Evolutionary conservation across 2,329 filamentous ascomycete species (phyloP), one percentile per base, ranked within the genome.

Genomic region (Coniella lustricola): DNA sequence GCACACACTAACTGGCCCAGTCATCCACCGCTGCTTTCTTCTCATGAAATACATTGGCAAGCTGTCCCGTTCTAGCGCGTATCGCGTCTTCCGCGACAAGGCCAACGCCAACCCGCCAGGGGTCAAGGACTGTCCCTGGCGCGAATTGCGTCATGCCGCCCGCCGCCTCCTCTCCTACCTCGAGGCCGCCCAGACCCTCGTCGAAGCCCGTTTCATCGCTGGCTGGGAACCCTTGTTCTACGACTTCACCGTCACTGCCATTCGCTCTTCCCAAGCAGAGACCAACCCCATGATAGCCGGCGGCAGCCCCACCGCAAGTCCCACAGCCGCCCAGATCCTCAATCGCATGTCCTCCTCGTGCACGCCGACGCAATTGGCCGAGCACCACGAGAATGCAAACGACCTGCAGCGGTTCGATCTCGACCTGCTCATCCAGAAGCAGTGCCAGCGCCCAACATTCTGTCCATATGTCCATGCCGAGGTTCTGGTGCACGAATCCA

Each of bases 391-490:
- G 13, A 34, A 54, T 18, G 51, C 55, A 1, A 49, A 49, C n/a
- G 52, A 55, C 1, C 37, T 61, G 18, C 37, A 58, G 21, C 41
- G 17, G 1, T 56, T 56, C 36, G 35, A 50, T 13, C 54, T 59
- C 8, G 45, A 57, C n/a, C n/a, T 4, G 2, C 4, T 37, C 12
- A 55, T 57, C 20, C 32, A 22, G n/a, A 9, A 43, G 2, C 37
- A 51, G 13, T 51, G 21, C 29, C 32, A 48, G 1, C 55, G 47
- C 2, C 0, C 9, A 0, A 10, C 16, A 1, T 64, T 62, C 32
- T 58, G 8, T 4, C 64, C 64, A 0, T 50, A 52, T 5, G 66
- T 71, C 0, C 68, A 71, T 40, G 59, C 64, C 1, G 67, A 70
- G 38, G 47, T 67, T 0, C 51, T 63, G 0, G 53, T 68, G 0